These are phyloP conservation scores for Scheffersomyces amazonensis DNA, from an alignment of 805 yeast species.

Conservation along the genomic window DNA sequence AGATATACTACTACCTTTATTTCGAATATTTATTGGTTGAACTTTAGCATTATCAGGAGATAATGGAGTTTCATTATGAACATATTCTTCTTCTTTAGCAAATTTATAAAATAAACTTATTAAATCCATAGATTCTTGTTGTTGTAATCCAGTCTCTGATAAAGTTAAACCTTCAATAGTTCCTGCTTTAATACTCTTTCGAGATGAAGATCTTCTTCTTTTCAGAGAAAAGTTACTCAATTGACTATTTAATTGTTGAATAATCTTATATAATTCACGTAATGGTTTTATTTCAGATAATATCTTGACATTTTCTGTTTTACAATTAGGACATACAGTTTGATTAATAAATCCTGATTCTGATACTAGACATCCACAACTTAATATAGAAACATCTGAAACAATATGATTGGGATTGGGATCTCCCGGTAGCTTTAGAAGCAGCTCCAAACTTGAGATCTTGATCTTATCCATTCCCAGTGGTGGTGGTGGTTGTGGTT, in stretches of 20 bases:
- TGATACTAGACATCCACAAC: constrained; percentile 41
- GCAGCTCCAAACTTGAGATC: constrained; percentile 19
- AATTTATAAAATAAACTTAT: constrained; percentile 36
- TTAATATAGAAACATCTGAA: constrained; percentile 32
- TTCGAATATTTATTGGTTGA: constrained; percentile 7
- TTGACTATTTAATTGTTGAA: constrained; percentile 15
- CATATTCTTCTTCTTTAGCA: constrained; percentile 34
- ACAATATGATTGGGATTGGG: constrained; percentile 10
- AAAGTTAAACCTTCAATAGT: constrained; percentile 3
- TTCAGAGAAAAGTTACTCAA: not conserved
- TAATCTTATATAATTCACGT: constrained; percentile 26
- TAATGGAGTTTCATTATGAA: not conserved
- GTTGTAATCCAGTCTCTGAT: constrained; percentile 2
- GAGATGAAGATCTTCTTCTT: constrained; percentile 21
- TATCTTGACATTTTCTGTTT: constrained; percentile 13
- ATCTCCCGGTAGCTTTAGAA: constrained; percentile 22
- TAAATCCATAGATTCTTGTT: constrained; percentile 25
- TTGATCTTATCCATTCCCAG: constrained; percentile 16
- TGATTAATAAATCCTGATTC: constrained; percentile 22
- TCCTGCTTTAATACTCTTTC: constrained; percentile 11
- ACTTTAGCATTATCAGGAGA: constrained; percentile 4
- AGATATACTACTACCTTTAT: not conserved
- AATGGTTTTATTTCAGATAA: constrained; percentile 30
- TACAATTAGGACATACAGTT: constrained; percentile 24
- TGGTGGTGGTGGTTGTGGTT: not conserved